Conservation (phyloP, 164 flowering plant species). For the Annona squamosa region DNA sequence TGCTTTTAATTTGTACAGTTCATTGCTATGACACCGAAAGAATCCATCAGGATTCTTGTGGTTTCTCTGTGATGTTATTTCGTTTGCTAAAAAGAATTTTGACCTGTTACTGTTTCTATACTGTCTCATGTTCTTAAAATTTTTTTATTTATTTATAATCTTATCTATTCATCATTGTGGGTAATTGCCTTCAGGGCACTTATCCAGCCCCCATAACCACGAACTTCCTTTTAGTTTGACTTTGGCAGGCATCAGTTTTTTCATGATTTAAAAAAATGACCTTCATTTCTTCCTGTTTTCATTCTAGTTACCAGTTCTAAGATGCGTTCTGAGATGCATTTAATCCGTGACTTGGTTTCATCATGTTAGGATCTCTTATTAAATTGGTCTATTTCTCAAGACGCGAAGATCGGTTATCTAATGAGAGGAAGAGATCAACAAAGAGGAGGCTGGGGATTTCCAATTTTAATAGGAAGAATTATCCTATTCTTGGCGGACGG, state of each 20-base stretch:
- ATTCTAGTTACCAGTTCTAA: background rate
- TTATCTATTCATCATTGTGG: background rate
- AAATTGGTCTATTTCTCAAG: constrained; percentile 96
- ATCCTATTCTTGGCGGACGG: constrained; percentile 93
- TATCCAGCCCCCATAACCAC: background rate
- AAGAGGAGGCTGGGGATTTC: constrained; percentile 60
- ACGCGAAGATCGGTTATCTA: constrained; percentile 51
- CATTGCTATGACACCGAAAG: background rate
- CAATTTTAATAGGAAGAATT: constrained; percentile 71
- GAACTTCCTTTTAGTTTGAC: background rate
- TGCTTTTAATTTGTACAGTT: background rate
- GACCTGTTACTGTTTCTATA: background rate
- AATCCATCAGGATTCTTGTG: background rate
- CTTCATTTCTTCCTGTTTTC: background rate
- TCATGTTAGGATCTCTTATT: constrained; percentile 71
- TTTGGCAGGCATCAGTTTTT: background rate
- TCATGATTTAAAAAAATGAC: background rate
- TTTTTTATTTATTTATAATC: no score
- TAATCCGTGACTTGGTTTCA: background rate
- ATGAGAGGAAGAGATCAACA: constrained; percentile 53
- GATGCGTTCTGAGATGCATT: background rate
- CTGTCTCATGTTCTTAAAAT: background rate
- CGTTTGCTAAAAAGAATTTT: background rate
- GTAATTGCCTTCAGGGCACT: background rate
- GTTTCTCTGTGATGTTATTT: background rate